These are phyloP conservation scores for Sarcocystis neurona DNA, from an alignment of 169 alveolate genomes.

Conservation along the genomic window DNA sequence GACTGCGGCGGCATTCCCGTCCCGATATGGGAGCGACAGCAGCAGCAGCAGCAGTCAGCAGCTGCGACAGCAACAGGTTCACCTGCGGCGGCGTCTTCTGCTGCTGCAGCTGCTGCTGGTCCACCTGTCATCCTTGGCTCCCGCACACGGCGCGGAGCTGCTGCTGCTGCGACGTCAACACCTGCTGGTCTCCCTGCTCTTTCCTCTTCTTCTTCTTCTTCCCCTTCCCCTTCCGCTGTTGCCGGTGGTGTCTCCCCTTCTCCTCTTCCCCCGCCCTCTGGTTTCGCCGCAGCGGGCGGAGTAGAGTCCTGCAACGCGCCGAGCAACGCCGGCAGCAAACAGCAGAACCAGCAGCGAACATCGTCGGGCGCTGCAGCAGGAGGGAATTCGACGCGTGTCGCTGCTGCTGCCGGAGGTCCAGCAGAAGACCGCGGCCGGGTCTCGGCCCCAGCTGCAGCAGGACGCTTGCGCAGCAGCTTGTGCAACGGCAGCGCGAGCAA, in stretches of 20 bases:
- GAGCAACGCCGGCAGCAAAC: conserved; percentile 3
- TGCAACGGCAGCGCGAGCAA: neutral
- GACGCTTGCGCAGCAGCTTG: neutral
- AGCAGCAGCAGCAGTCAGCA: neutral
- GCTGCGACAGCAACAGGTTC: neutral
- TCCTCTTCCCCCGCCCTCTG: neutral
- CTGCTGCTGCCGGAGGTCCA: neutral
- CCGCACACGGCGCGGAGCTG: too few species aligned
- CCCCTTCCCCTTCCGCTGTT: neutral
- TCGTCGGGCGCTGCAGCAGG: conserved; percentile 2
- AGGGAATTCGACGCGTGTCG: too few species aligned
- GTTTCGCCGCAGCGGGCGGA: too few species aligned
- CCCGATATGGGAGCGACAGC: conserved; percentile 11
- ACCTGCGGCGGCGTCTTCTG: neutral
- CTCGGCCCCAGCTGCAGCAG: neutral
- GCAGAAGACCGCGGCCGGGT: neutral
- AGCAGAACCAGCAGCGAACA: neutral
- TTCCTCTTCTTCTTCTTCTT: neutral
- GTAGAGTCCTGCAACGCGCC: neutral
- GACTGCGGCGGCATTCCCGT: conserved; percentile 29
- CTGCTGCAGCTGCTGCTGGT: too few species aligned
- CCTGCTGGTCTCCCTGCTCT: neutral
- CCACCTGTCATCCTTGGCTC: too few species aligned
- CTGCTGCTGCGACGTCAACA: too few species aligned
- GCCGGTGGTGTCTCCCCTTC: neutral